These are phyloP conservation scores for Pyrenochaeta sp. DNA, from an alignment of 2,329 filamentous ascomycete genomes.

Conservation along the genomic window DNA sequence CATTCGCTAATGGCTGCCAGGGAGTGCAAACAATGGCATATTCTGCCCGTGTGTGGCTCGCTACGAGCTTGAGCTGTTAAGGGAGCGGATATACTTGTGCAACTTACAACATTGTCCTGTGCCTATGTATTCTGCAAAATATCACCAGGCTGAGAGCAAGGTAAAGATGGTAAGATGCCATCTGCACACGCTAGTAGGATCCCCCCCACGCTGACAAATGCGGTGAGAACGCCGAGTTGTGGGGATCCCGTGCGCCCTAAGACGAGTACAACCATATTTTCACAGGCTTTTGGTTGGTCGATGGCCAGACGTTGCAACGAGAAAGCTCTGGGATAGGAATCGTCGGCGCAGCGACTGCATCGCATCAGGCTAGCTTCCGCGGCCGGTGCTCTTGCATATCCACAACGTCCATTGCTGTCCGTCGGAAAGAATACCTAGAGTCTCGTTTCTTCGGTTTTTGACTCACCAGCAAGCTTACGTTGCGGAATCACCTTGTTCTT, in stretches of 20 bases:
- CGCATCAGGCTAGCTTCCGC: slow-evolving; percentile 27
- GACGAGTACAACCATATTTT: slow-evolving; percentile 3
- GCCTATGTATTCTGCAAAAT: too few species aligned
- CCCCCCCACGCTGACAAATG: slow-evolving; percentile 4
- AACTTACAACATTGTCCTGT: too few species aligned
- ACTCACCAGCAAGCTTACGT: background rate
- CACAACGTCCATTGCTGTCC: slow-evolving; percentile 2
- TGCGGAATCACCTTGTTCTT: background rate
- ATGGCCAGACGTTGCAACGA: too few species aligned
- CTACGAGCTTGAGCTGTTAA: too few species aligned
- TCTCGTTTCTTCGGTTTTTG: background rate
- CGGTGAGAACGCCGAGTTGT: slow-evolving; percentile 11
- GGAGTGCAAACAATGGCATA: too few species aligned
- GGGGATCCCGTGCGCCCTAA: background rate
- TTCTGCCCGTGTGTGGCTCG: too few species aligned
- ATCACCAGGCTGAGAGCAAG: background rate
- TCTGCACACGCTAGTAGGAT: background rate
- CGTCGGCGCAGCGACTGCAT: background rate
- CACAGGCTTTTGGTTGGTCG: slow-evolving; percentile 3
- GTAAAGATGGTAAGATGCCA: background rate
- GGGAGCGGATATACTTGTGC: too few species aligned
- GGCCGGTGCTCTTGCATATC: slow-evolving; percentile 23
- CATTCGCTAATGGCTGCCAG: too few species aligned
- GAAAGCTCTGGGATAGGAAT: background rate
- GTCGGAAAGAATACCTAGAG: slow-evolving; percentile 17